phyloP scores from a whole-genome alignment of 2,329 filamentous ascomycete species.

The Lecanicillium sp. region DNA sequence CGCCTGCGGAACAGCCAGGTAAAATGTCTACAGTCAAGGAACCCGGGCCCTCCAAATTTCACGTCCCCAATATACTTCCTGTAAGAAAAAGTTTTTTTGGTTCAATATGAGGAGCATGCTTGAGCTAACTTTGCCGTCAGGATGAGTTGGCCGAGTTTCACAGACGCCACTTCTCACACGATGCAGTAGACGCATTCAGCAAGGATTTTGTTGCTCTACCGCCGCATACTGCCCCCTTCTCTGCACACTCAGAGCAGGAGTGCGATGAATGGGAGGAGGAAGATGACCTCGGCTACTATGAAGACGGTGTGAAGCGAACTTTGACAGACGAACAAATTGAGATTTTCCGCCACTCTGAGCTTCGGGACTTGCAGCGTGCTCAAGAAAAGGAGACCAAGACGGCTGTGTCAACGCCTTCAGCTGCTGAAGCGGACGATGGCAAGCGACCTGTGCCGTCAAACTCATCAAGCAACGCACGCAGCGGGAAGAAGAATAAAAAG shows the following conservation, averaged over 20 bases:
- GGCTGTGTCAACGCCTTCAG: slow-evolving; percentile 1
- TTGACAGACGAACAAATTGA: slow-evolving; percentile 85
- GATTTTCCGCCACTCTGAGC: slow-evolving; percentile 84
- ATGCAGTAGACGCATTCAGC: slow-evolving; percentile 38
- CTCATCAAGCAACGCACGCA: slow-evolving; percentile 8
- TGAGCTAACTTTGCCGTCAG: slow-evolving; percentile 30
- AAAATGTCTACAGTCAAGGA: too few species aligned
- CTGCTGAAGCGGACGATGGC: slow-evolving; percentile 10
- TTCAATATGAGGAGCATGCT: not conserved
- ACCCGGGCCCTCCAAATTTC: not conserved
- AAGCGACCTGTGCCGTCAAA: slow-evolving; percentile 5
- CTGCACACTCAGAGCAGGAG: slow-evolving; percentile 25
- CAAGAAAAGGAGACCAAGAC: slow-evolving; percentile 23
- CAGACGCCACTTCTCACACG: slow-evolving; percentile 48
- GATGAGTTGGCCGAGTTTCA: slow-evolving; percentile 54
- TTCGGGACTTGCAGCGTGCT: slow-evolving; percentile 60
- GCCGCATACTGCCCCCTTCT: slow-evolving; percentile 14
- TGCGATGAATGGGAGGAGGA: slow-evolving; percentile 34
- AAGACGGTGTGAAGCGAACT: slow-evolving; percentile 79
- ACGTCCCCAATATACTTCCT: slow-evolving; percentile 3
- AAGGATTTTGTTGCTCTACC: slow-evolving; percentile 33
- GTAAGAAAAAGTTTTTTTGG: slow-evolving; percentile 2
- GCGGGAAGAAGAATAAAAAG: slow-evolving; percentile 24
- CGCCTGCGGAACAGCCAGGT: too few species aligned
- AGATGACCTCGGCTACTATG: slow-evolving; percentile 73